Conservation (phyloP, 2,329 filamentous ascomycete species). For the Clonostachys byssicola region DNA sequence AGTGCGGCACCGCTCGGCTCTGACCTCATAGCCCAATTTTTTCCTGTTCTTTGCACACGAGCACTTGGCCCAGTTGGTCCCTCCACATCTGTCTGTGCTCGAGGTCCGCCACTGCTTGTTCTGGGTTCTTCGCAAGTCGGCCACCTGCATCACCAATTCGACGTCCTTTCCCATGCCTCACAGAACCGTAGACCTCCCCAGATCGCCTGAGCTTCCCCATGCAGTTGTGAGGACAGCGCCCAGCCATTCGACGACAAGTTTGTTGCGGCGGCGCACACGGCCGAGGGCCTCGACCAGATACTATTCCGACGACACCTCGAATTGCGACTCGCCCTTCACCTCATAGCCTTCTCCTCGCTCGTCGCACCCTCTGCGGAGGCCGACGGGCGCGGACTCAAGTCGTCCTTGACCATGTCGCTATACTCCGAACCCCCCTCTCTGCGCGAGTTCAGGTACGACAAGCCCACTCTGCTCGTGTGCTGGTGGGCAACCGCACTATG, state of each 20-base stretch:
- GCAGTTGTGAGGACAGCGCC: background rate
- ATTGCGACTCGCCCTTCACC: background rate
- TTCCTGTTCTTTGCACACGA: no score
- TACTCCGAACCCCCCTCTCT: slow-evolving; percentile 50
- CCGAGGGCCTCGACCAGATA: background rate
- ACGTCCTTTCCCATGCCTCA: background rate
- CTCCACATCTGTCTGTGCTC: no score
- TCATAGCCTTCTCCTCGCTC: slow-evolving; percentile 29
- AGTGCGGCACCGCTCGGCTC: no score
- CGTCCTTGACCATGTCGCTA: slow-evolving; percentile 43
- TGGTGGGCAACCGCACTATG: slow-evolving; percentile 93
- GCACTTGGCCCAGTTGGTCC: no score
- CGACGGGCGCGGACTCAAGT: slow-evolving; percentile 46
- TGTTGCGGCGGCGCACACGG: background rate
- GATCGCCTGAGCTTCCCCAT: background rate
- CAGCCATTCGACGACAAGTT: no score
- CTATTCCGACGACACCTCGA: background rate
- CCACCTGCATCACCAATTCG: no score
- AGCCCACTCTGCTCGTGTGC: slow-evolving; percentile 89
- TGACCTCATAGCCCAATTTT: no score
- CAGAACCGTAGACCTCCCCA: background rate
- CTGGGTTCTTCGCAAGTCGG: no score
- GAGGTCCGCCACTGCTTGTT: no score
- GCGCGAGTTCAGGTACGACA: slow-evolving; percentile 53
- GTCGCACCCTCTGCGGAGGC: slow-evolving; percentile 57